Conservation (phyloP, 2,329 filamentous ascomycete species). For the Colletotrichum sp. region DNA sequence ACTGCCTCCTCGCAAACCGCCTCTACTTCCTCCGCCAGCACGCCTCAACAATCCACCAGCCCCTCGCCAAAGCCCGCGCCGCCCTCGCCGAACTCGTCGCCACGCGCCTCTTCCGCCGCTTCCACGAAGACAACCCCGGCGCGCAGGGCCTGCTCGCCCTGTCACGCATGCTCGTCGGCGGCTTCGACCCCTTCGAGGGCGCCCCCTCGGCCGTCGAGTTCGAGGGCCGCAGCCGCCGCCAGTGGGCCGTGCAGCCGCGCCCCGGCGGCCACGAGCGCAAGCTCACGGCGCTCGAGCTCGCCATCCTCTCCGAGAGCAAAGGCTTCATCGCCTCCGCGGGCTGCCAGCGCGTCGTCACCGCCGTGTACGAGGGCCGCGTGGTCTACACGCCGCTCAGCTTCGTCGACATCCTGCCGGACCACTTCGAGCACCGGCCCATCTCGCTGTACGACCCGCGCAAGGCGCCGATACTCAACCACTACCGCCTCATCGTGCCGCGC, state of each 20-base stretch:
- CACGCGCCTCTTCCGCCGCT: conserved; percentile 68
- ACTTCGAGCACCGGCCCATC: conserved; percentile 74
- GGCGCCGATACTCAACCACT: conserved; percentile 72
- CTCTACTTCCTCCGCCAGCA: conserved; percentile 74
- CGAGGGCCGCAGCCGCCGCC: conserved; percentile 22
- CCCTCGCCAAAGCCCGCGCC: conserved; percentile 71
- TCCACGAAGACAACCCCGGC: conserved; percentile 71
- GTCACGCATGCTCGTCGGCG: conserved; percentile 72
- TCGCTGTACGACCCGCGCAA: conserved; percentile 72
- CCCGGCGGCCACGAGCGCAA: conserved; percentile 52
- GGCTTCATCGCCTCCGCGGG: conserved; percentile 68
- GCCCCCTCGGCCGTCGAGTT: conserved; percentile 63
- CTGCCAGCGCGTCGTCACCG: conserved; percentile 73
- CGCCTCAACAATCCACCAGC: conserved; percentile 69
- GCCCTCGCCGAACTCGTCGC: conserved; percentile 73
- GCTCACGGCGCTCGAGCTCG: conserved; percentile 73
- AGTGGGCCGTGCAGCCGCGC: conserved; percentile 43
- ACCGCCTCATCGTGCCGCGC: conserved; percentile 73
- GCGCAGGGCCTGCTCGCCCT: conserved; percentile 67
- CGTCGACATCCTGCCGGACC: conserved; percentile 75
- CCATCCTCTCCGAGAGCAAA: conserved; percentile 75
- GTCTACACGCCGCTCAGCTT: conserved; percentile 75
- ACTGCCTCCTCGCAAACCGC: conserved; percentile 74
- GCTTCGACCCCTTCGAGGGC: conserved; percentile 75
- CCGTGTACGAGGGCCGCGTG: conserved; percentile 71